Evolutionary conservation across 2,329 filamentous ascomycete genomes (phyloP).

Genomic region (Fusarium multiceps): DNA sequence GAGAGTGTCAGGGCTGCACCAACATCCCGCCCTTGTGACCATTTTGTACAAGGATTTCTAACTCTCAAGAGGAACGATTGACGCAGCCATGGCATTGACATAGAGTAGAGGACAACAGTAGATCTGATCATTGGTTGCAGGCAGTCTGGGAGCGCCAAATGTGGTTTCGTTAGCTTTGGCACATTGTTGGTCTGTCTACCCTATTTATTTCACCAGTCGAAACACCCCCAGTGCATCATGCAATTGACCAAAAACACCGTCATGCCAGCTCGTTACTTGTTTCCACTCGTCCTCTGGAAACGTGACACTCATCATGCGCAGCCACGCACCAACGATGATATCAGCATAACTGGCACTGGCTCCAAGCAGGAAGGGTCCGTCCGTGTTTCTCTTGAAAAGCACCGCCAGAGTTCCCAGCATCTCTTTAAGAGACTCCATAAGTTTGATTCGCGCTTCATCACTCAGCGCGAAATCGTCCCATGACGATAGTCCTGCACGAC

Average conservation of each 20-base stretch:
- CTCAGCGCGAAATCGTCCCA: conserved; percentile 58
- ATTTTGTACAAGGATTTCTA: background rate
- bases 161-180: background rate
- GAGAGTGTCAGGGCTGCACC: background rate
- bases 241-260: conserved; percentile 61
- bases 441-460: conserved; percentile 54
- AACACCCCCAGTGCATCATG: conserved; percentile 58
- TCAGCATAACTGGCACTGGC: conserved; percentile 62
- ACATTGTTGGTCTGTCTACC: background rate
- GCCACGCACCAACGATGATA: conserved; percentile 67
- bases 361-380: conserved; percentile 63
- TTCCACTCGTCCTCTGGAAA: conserved; percentile 61
- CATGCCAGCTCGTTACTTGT: conserved; percentile 60
- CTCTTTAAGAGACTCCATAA: conserved; percentile 54
- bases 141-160: background rate
- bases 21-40: background rate
- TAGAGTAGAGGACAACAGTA: background rate
- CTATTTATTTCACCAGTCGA: conserved; percentile 46
- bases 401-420: conserved; percentile 56
- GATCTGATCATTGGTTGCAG: background rate
- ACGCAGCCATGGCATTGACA: background rate
- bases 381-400: conserved; percentile 52
- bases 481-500: conserved; percentile 55
- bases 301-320: conserved; percentile 57
- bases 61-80: background rate